Conservation (phyloP, 768 basidiomycete species). For the Tulasnella sp. region DNA sequence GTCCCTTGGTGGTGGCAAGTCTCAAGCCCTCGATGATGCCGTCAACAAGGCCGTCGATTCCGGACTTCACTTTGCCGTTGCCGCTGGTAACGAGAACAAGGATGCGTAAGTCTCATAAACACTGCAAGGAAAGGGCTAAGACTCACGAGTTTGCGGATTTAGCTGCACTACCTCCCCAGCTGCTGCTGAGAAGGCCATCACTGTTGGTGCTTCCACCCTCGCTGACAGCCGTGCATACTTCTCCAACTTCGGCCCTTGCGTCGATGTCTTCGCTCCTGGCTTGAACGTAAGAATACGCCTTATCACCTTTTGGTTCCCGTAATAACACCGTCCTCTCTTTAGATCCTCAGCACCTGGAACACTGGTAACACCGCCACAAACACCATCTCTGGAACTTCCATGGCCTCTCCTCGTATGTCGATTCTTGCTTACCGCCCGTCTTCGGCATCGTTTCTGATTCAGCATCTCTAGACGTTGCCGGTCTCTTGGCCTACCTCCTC, state of each 20-base stretch:
- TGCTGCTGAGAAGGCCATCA: slow-evolving; percentile 80
- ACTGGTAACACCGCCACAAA: slow-evolving; percentile 57
- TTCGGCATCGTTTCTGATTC: neutral
- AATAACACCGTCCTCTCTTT: neutral
- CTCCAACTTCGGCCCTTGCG: slow-evolving; percentile 87
- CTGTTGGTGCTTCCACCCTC: slow-evolving; percentile 88
- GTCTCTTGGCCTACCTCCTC: slow-evolving; percentile 86
- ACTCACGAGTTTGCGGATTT: slow-evolving; percentile 56
- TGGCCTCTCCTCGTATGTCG: slow-evolving; percentile 78
- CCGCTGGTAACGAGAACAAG: slow-evolving; percentile 65
- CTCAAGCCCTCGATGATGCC: slow-evolving; percentile 71
- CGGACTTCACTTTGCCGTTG: slow-evolving; percentile 95
- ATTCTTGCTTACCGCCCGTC: neutral
- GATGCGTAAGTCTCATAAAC: neutral
- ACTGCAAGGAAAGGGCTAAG: slow-evolving; percentile 58
- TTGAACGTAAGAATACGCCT: slow-evolving; percentile 32
- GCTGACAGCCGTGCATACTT: slow-evolving; percentile 82
- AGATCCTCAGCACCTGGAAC: slow-evolving; percentile 82
- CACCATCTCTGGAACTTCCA: slow-evolving; percentile 85
- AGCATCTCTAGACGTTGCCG: slow-evolving; percentile 51
- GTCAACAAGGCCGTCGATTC: slow-evolving; percentile 78
- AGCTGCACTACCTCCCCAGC: slow-evolving; percentile 88
- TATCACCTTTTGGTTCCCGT: neutral
- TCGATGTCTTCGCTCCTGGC: slow-evolving; percentile 90
- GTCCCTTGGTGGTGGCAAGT: slow-evolving; percentile 96